Base-by-base conservation (phyloP, 1,284 basidiomycete species). In the Marasmius fiardii region DNA sequence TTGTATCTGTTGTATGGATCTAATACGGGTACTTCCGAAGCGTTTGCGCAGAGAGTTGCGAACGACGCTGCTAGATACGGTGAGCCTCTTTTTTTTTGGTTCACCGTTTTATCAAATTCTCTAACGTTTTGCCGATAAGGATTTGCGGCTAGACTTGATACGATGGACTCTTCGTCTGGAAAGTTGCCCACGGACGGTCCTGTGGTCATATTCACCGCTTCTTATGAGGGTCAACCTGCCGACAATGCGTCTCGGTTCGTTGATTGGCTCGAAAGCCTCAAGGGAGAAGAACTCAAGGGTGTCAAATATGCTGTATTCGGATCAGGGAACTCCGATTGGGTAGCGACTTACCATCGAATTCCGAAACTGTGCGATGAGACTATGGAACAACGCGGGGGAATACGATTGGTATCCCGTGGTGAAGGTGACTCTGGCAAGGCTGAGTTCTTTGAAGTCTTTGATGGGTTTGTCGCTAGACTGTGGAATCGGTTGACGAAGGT, bases 251-350 rank as follows among this genome's bases (percentile, higher is more conserved):
- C 71, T 4, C 71, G 71, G 51, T 80, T 80, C 61, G 70, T 80
- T 28, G 72, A 76, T 48, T 75, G 74, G 70, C 58, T 81, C 28
- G 64, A 64, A 23, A 68, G 61, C 54, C 62, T 73, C 4, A 61
- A 72, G 28, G 67, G 63, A 18, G 51, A 63, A 23, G 66, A 69
- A 58, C 64, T 77, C 44, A 62, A 65, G 7, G 71, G 71, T 35
- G 71, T 79, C 18, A 68, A 69, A 31, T 83, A 72, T 60, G 74
- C 73, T 7, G 76, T 83, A 28, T 81, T 83, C 58, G 81, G 80
- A 1, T 80, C 78, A 50, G 81, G 81, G 4, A 80, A 82, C 64
- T 72, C 71, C 54, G 81, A 82, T 61, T 83, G 81, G 80, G 72
- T 70, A 20, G 63, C 70, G 35, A 81, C 80, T 2, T 82, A 74